These are phyloP conservation scores for Penicillium verrucosum DNA, from an alignment of 2,329 filamentous ascomycete genomes.

Conservation along the genomic window DNA sequence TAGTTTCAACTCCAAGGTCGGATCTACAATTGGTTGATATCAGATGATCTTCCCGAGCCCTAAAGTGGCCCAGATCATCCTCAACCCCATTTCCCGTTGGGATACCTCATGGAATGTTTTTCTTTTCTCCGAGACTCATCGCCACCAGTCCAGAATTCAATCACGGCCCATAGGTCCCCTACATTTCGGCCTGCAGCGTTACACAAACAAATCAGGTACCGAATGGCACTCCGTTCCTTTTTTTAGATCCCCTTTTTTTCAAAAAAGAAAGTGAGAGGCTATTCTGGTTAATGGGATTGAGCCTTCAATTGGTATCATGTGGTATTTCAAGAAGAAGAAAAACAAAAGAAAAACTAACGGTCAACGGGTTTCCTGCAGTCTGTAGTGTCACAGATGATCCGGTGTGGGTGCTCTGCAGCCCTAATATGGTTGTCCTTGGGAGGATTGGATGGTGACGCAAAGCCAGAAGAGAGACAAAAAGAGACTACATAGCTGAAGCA, in stretches of 20 bases:
- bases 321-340: neutral
- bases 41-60: constrained; percentile 10
- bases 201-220: constrained; percentile 23
- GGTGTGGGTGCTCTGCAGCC: constrained; percentile 4
- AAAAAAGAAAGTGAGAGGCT: neutral
- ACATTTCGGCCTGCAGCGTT: constrained; percentile 12
- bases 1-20: neutral
- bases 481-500: neutral
- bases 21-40: neutral
- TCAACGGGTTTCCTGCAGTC: constrained; percentile 10
- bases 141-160: constrained; percentile 14
- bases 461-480: neutral
- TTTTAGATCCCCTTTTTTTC: neutral
- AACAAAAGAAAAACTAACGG: neutral
- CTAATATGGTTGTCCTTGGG: constrained; percentile 7
- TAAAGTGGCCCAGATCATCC: neutral
- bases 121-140: constrained; percentile 13
- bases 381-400: constrained; percentile 12
- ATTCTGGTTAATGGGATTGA: neutral
- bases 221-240: constrained; percentile 4
- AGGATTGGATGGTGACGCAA: constrained; percentile 3
- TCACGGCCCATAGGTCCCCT: constrained; percentile 7
- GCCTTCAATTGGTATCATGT: constrained; percentile 2
- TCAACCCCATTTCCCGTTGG: neutral
- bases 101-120: neutral